Conservation (phyloP, 1,139 yeast species). For the Zhuliangozyma parablackwelliae region DNA sequence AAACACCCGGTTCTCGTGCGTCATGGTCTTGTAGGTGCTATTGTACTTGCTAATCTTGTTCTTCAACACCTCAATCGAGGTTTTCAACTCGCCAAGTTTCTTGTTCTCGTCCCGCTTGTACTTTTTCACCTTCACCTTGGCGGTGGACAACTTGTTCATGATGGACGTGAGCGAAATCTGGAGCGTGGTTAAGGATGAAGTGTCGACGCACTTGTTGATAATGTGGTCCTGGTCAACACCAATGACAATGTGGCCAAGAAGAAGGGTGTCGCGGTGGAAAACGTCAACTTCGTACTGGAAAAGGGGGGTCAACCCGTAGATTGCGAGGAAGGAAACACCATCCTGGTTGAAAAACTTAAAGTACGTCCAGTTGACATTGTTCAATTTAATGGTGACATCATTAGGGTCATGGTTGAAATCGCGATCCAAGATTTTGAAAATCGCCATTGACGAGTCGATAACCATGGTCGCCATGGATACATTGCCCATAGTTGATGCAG, state of each 20-base stretch:
- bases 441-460: slow-evolving; percentile 35
- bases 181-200: slow-evolving; percentile 54
- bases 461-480: slow-evolving; percentile 21
- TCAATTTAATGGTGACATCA: slow-evolving; percentile 46
- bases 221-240: slow-evolving; percentile 18
- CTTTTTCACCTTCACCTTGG: slow-evolving; percentile 51
- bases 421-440: slow-evolving; percentile 37
- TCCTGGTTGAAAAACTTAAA: slow-evolving; percentile 27
- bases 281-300: slow-evolving; percentile 66
- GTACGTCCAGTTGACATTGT: slow-evolving; percentile 57
- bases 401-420: slow-evolving; percentile 16
- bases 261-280: slow-evolving; percentile 22
- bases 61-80: slow-evolving; percentile 55
- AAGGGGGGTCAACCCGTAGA: slow-evolving; percentile 63
- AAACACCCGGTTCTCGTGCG: slow-evolving; percentile 26
- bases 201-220: slow-evolving; percentile 32
- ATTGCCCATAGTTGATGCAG: too few species aligned
- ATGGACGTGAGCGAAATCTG: slow-evolving; percentile 62
- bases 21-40: slow-evolving; percentile 13
- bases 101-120: slow-evolving; percentile 61
- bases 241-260: slow-evolving; percentile 26
- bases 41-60: slow-evolving; percentile 40
- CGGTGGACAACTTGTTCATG: slow-evolving; percentile 48
- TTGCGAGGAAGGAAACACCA: slow-evolving; percentile 15
- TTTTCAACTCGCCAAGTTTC: slow-evolving; percentile 45